phyloP scores from a whole-genome alignment of 2,329 filamentous ascomycete genomes.

The Camptophora hylomeconis region DNA sequence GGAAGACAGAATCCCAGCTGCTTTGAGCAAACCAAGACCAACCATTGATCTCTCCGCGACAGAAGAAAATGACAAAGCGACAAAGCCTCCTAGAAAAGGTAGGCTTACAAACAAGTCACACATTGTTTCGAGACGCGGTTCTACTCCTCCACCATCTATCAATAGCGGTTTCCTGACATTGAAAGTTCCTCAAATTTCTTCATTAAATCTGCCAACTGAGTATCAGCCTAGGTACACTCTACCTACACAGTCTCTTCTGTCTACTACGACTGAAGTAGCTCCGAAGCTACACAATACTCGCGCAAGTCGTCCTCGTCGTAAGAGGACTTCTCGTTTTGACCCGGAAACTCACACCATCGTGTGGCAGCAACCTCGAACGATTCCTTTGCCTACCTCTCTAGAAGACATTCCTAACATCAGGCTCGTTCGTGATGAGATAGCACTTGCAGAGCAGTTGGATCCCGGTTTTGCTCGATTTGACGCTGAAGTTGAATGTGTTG shows the following conservation, averaged over 20 bases:
- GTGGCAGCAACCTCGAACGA: conserved; percentile 1
- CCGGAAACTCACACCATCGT: not conserved
- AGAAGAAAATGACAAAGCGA: not conserved
- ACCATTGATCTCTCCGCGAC: conserved; percentile 1
- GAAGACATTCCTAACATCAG: conserved; percentile 5
- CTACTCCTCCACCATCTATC: not conserved
- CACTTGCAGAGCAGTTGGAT: not conserved
- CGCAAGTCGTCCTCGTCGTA: too few relatives aligned
- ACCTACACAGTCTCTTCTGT: too few relatives aligned
- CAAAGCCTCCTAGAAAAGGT: not conserved
- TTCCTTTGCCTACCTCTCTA: conserved; percentile 4
- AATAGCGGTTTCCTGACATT: conserved; percentile 14
- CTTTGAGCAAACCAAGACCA: not conserved
- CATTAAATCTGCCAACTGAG: too few relatives aligned
- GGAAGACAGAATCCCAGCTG: conserved; percentile 6
- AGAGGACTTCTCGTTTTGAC: too few relatives aligned
- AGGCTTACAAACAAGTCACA: too few relatives aligned
- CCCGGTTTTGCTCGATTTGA: conserved; percentile 1
- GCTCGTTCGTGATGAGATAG: not conserved
- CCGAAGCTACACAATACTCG: too few relatives aligned
- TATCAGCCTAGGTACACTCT: too few relatives aligned
- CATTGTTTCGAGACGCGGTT: conserved; percentile 2
- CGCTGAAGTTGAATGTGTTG: conserved; percentile 3
- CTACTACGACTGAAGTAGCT: too few relatives aligned
- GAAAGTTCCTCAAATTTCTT: conserved; percentile 13